Conservation (phyloP, 1,284 basidiomycete genomes). For the Pterula multifida region DNA sequence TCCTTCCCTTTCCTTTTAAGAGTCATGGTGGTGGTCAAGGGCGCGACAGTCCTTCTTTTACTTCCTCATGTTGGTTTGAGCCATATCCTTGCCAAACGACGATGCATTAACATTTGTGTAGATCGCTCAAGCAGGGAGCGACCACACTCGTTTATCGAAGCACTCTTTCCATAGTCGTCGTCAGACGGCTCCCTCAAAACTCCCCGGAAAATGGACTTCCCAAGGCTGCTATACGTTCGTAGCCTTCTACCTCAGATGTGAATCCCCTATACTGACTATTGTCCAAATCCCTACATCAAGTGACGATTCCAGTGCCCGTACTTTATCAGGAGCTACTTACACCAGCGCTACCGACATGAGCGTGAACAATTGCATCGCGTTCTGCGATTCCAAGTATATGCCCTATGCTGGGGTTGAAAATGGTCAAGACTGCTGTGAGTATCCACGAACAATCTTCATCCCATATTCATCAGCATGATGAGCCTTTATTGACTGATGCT, state of each 20-base stretch:
- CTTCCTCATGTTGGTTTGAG: not conserved
- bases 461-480: not conserved
- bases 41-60: not conserved
- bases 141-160: slow-evolving; percentile 12
- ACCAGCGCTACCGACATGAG: slow-evolving; percentile 45
- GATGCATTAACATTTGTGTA: not conserved
- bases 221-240: slow-evolving; percentile 55
- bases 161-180: slow-evolving; percentile 19
- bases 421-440: slow-evolving; percentile 48
- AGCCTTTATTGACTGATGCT: not conserved
- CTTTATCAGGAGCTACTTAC: slow-evolving; percentile 34
- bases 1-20: not conserved
- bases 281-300: slow-evolving; percentile 19
- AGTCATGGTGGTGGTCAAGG: not conserved
- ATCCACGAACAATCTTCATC: not conserved
- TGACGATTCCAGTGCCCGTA: slow-evolving; percentile 40
- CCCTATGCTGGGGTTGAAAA: slow-evolving; percentile 55
- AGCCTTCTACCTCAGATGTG: slow-evolving; percentile 2
- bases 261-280: slow-evolving; percentile 1
- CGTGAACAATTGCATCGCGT: slow-evolving; percentile 47
- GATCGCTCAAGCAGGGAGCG: slow-evolving; percentile 10
- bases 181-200: slow-evolving; percentile 23
- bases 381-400: slow-evolving; percentile 37
- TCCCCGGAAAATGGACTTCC: slow-evolving; percentile 45
- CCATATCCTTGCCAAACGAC: not conserved